These are phyloP conservation scores for Tetrahymena thermophila DNA, from an alignment of 73 alveolate species.

Conservation along the genomic window DNA sequence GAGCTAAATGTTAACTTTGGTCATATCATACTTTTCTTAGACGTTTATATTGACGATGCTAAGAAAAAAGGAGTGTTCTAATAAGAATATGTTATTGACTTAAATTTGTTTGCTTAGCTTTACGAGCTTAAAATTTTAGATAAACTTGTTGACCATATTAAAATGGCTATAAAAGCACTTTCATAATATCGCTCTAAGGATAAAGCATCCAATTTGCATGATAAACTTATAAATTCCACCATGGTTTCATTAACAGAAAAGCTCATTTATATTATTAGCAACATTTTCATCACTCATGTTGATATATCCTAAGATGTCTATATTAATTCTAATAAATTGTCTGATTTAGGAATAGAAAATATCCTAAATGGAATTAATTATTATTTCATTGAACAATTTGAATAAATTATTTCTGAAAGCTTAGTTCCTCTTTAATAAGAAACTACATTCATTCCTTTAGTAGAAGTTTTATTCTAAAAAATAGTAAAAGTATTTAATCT, in stretches of 20 bases:
- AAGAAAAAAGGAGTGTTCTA: not conserved
- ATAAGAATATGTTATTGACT: not conserved
- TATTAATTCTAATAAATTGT: not conserved
- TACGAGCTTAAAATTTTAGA: not conserved
- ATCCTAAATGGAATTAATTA: not conserved
- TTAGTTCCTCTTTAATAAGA: not conserved
- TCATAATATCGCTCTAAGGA: not conserved
- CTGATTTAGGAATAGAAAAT: not conserved
- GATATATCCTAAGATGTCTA: not conserved
- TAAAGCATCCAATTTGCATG: not conserved
- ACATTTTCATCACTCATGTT: not conserved
- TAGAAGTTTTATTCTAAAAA: not conserved
- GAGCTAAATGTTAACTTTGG: not conserved
- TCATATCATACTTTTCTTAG: not conserved
- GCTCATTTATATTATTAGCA: not conserved
- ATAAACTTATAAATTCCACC: not conserved
- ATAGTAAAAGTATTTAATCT: not conserved
- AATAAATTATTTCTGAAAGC: not conserved
- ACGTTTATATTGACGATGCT: not conserved
- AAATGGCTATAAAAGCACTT: not conserved
- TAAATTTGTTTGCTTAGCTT: not conserved
- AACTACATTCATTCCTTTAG: not conserved
- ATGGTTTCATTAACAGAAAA: not conserved
- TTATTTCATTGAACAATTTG: not conserved
- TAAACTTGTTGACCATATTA: not conserved